These are phyloP conservation scores for Trichosphaerium sp. DNA, from an alignment of 78 protist genomes.

Conservation along the genomic window DNA sequence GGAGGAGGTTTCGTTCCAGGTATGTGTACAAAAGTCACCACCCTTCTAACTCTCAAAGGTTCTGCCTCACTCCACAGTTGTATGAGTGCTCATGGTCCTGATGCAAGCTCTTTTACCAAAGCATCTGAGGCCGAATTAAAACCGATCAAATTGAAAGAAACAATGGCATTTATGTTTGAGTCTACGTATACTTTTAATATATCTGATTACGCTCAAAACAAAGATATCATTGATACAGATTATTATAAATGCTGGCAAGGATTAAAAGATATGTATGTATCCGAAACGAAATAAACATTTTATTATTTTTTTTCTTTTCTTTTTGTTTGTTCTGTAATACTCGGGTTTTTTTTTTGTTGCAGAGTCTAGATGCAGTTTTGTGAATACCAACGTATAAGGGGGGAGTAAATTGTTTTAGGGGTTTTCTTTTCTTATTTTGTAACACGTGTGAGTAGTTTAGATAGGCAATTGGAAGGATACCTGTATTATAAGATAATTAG, in stretches of 20 bases:
- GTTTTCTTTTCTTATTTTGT: no score
- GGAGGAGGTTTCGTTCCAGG: slow-evolving; percentile 67
- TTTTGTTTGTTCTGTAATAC: no score
- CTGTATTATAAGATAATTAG: no score
- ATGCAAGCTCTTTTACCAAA: slow-evolving; percentile 32
- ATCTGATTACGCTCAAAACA: slow-evolving; percentile 22
- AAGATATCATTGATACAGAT: slow-evolving; percentile 19
- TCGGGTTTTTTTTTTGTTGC: no score
- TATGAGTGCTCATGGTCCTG: slow-evolving; percentile 94
- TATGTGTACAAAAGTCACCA: slow-evolving; percentile 34
- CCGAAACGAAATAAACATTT: no score
- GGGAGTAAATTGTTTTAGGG: no score
- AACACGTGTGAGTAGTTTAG: no score
- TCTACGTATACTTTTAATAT: slow-evolving; percentile 34
- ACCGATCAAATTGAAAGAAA: slow-evolving; percentile 34
- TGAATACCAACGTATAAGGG: no score
- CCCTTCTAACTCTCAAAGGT: slow-evolving; percentile 53
- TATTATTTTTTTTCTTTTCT: no score
- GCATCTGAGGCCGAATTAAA: slow-evolving; percentile 36
- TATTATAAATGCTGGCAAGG: slow-evolving; percentile 73
- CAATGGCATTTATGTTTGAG: slow-evolving; percentile 80
- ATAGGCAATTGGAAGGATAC: no score
- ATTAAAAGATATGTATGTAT: not conserved
- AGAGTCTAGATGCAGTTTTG: no score
- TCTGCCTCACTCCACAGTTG: slow-evolving; percentile 62